Evolutionary conservation across 306 rosid genomes (phyloP), one percentile per base, ranked within the genome.

Genomic region (Vigna unguiculata): DNA sequence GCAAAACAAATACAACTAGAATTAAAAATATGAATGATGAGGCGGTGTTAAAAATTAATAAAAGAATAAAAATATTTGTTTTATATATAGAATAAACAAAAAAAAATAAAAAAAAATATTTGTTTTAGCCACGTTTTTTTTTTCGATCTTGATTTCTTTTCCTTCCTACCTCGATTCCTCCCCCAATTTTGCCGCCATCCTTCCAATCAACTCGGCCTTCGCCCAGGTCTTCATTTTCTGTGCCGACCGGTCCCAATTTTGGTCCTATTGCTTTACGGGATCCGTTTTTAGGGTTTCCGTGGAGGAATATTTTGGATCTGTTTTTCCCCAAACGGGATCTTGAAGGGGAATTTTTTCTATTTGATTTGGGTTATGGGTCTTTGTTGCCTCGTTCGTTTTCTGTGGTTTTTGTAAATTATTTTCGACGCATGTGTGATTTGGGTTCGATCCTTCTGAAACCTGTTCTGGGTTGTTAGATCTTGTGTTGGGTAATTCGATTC

Each of bases 201-300:
- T 25, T 34, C 1, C 48, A 77, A 82, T 84, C 60, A 74, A 48
- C 28, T 0, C 19, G 0, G 4, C 58, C 75, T 71, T 66, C 13
- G 6, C 0, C 19, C 25, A 6, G 69, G 9, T 72, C 80, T 58
- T 19, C 43, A 7, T 71, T 62, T 85, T 25, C 80, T 61, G 79
- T 32, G 6, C 52, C 66, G 70, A 80, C 80, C 54, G 83, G 87
- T 62, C 81, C 86, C 49, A 46, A 76, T 72, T 86, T 83, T 69
- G 25, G 4, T 28, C 17, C 6, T 7, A 2, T 57, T 83, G 59
- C 68, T 28, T 10, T 3, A 2, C 38, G 10, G 62, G 64, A 16
- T 90, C 79, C 10, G 66, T 22, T 73, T 78, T 63, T 86, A 85
- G 91, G 92, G 85, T 88, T 88, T 84, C 80, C 85, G 82, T 73